Base-by-base conservation (phyloP, 495 filamentous ascomycete genomes). In the Hypomontagnella monticulosa region DNA sequence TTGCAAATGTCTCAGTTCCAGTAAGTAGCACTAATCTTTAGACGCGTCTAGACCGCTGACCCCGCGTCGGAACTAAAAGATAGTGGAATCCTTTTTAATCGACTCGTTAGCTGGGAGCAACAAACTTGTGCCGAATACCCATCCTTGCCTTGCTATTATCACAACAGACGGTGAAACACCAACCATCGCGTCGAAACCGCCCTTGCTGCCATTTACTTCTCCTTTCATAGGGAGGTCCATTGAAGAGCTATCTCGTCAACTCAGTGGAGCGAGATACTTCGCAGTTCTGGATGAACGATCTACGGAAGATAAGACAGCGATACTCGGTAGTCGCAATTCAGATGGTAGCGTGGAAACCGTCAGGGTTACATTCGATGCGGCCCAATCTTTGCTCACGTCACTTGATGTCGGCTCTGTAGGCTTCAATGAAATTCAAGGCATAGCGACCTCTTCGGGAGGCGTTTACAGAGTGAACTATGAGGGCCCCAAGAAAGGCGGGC, bases 231-330 rank as follows among this genome's bases (percentile, higher is more conserved):
- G 57, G 3, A 27, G 37, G 16, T 44, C 57, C 0, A 15, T 53
- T 12, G 30, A 61, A 36, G 40, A 61, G 12, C 6, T 61, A 18
- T 38, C 49, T 23, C 40, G 19, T 30, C 48, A 46, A 10, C 42
- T 61, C 11, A 20, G 41, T 11, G 15, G n/a, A 9, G 34, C 14
- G n/a, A 16, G 41, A 3, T 48, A 42, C 43, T 66, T 61, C 14
- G 56, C 49, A 4, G 23, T 66, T 3, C 33, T 61, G 16, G 63
- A 60, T 14, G 50, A 42, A 10, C 62, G 32, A 38, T 60, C 62
- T 48, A n/a, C 4, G 1, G 4, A 10, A 4, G 63, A 66, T 23
- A 42, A 42, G n/a, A 52, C 63, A 1, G 62, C 33, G 10, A 3
- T 49, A 10, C 11, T 66, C 7, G 56, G 53, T 3, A 23, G 23